Conservation (phyloP, 2,329 filamentous ascomycete genomes). For the Cladosporium sp. region DNA sequence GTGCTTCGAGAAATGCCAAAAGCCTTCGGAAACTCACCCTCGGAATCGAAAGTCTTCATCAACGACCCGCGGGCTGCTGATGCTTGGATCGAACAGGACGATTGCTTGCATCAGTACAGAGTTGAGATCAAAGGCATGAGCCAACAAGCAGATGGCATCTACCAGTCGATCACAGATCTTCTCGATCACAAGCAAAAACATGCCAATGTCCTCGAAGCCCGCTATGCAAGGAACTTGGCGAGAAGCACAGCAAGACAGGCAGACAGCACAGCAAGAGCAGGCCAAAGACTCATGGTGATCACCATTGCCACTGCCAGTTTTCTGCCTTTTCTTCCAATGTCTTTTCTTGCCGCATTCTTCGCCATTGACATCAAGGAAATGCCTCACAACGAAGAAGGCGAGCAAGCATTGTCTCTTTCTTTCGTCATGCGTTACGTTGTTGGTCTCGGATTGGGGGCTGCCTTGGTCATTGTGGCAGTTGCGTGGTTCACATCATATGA, state of each 20-base stretch:
- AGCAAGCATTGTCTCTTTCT: not conserved
- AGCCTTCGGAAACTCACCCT: constrained; percentile 36
- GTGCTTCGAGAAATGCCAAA: constrained; percentile 46
- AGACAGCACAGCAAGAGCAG: constrained; percentile 54
- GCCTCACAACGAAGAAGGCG: constrained; percentile 21
- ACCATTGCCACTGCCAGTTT: constrained; percentile 56
- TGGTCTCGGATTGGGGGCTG: not conserved
- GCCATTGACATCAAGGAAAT: constrained; percentile 51
- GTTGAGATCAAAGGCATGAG: constrained; percentile 60
- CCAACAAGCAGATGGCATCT: constrained; percentile 56
- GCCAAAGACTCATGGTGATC: constrained; percentile 55
- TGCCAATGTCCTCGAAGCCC: constrained; percentile 62
- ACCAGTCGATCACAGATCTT: constrained; percentile 56
- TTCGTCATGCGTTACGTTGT: constrained; percentile 2
- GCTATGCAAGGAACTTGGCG: constrained; percentile 49
- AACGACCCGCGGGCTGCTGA: not conserved
- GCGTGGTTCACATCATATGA: not conserved
- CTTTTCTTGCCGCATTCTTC: constrained; percentile 53
- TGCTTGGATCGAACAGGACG: not conserved
- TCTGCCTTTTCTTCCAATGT: constrained; percentile 49
- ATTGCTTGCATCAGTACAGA: constrained; percentile 19
- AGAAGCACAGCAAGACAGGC: constrained; percentile 30
- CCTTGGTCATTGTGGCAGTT: not conserved
- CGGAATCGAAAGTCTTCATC: constrained; percentile 23
- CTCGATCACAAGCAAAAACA: constrained; percentile 67